phyloP scores from a whole-genome alignment of 2,329 filamentous ascomycete species.

The Alternaria infectoria region DNA sequence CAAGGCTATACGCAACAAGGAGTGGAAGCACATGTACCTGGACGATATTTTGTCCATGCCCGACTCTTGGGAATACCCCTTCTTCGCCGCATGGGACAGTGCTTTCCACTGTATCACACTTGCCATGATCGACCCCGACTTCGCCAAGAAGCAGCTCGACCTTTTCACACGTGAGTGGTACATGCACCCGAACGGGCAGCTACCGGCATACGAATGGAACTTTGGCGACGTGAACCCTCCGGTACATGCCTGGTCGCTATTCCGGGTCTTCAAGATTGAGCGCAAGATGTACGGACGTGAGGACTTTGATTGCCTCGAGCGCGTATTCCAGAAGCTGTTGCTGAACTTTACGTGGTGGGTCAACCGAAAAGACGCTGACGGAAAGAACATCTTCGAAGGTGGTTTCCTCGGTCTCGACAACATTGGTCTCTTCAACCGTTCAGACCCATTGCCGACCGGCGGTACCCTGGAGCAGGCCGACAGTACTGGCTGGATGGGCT shows the following conservation, averaged over 20 bases:
- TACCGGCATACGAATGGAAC: constrained; percentile 96
- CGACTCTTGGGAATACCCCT: constrained; percentile 98
- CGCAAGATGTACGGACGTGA: constrained; percentile 95
- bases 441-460: constrained; percentile 90
- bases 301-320: constrained; percentile 92
- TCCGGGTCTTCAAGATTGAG: constrained; percentile 97
- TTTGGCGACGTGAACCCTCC: constrained; percentile 97
- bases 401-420: constrained; percentile 96
- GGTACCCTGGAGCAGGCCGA: constrained; percentile 95
- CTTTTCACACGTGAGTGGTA: constrained; percentile 98
- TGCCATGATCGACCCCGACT: constrained; percentile 97
- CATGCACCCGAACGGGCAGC: constrained; percentile 95
- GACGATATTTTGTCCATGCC: constrained; percentile 98
- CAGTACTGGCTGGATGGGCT: constrained; percentile 98
- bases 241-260: constrained; percentile 94
- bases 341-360: constrained; percentile 99
- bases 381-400: constrained; percentile 97
- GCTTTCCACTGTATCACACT: constrained; percentile 96
- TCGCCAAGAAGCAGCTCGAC: constrained; percentile 97
- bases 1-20: constrained; percentile 80
- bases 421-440: constrained; percentile 96
- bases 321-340: constrained; percentile 93
- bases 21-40: constrained; percentile 94
- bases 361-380: constrained; percentile 91
- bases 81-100: constrained; percentile 96